A percentile compares a stretch with the other conserved stretches of the same genome.
These are phyloP conservation scores for Talaromyces verruculosus DNA, from an alignment of 2,329 filamentous ascomycete genomes.

Conservation along the genomic window DNA sequence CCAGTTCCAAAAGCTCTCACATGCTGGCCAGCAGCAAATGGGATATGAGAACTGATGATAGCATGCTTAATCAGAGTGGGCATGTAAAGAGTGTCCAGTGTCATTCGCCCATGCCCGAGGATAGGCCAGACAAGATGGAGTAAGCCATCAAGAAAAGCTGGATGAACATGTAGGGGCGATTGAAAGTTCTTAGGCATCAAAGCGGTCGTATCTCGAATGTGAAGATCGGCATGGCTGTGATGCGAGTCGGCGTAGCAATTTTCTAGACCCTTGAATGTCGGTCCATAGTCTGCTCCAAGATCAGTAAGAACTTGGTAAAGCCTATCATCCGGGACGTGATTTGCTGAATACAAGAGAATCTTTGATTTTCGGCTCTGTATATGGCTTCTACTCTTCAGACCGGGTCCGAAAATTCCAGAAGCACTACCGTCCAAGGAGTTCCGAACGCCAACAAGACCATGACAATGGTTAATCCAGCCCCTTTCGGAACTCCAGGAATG, in stretches of 20 bases:
- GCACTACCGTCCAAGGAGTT: conserved; percentile 23
- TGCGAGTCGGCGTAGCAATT: conserved; percentile 45
- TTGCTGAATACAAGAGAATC: not conserved
- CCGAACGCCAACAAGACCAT: conserved; percentile 30
- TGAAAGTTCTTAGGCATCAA: conserved; percentile 51
- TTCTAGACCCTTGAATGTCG: conserved; percentile 53
- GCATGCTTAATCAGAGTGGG: conserved; percentile 35
- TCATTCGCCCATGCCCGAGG: conserved; percentile 32
- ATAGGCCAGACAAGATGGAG: conserved; percentile 36
- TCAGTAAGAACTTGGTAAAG: conserved; percentile 52
- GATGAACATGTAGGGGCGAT: conserved; percentile 47
- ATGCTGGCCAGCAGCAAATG: conserved; percentile 24
- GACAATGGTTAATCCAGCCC: conserved; percentile 32
- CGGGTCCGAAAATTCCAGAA: conserved; percentile 14
- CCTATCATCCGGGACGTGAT: conserved; percentile 33
- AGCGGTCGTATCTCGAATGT: conserved; percentile 46
- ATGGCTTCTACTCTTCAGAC: not conserved
- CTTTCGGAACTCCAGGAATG: conserved; percentile 29
- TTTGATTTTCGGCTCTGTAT: not conserved
- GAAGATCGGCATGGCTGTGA: conserved; percentile 33
- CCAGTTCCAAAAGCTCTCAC: conserved; percentile 24
- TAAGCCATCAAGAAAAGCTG: conserved; percentile 48
- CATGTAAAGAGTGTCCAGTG: conserved; percentile 37
- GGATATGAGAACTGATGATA: conserved; percentile 25
- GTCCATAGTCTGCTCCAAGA: conserved; percentile 53